Evolutionary conservation across 192 early-diverging fungal species (phyloP), one percentile per base, ranked within the genome.

Genomic region (Mortierella alpina): DNA sequence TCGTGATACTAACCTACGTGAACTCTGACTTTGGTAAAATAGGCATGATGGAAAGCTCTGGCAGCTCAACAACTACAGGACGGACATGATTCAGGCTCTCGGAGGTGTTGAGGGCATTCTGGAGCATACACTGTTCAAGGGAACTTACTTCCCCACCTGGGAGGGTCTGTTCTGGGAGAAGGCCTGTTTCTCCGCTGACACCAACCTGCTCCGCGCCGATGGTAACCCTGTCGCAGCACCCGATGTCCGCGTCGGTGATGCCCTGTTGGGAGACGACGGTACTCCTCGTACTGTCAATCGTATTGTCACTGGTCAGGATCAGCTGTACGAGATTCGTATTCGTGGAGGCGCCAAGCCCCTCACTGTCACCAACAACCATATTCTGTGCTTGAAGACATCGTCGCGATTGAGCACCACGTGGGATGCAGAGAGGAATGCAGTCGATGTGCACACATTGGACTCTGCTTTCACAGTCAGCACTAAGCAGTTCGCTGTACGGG

Each of bases 31-130:
- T n/a, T n/a, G n/a, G n/a, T n/a, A n/a, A n/a, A 56, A 49, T 52
- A 68, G 91, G 23, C 95, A 97, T 70, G 95, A 97, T 72, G 96
- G 95, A 56, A 96, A 95, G 82, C 79, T 97, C 45, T 96, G 93
- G 93, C 96, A 96, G 82, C 86, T 99, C 56, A 97, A 98, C 83
- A 96, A 95, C 72, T 99, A 99, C 86, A 93, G 98, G 69, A 97
- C 96, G 0, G 98, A 99, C 73, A 96, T 99, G 95, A 98, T 99
- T 72, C 98, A 99, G 86, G 97, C 98, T 4, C 86, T 99, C 18
- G 98, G 98, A 63, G 98, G 98, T 55, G 97, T 99, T 7, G 98
- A 99, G 76, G 96, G 96, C 68, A 99, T 99, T 86, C 85, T 99
- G 39, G 98, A 99, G 80, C 98, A 99, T 84, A 98, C 98, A 12